A percentile compares a stretch with the other conserved stretches of the same genome.
Conservation (phyloP, 2,329 filamentous ascomycete genomes). For the Colletotrichum gloeosporioides region DNA sequence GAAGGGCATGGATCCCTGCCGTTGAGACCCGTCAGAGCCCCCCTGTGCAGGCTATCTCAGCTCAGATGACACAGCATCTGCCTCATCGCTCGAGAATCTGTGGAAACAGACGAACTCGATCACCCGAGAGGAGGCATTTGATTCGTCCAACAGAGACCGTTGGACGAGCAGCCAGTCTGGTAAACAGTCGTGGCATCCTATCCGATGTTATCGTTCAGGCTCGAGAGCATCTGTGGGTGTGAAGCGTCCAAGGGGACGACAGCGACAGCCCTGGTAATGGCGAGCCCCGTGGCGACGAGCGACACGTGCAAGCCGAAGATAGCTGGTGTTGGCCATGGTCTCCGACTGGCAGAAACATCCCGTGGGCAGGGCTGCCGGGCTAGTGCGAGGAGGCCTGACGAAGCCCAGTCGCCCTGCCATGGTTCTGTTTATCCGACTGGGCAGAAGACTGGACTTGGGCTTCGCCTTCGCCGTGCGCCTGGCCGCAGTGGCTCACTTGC, state of each 20-base stretch:
- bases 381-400: background rate
- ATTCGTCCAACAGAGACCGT: background rate
- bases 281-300: background rate
- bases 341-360: conserved; percentile 18
- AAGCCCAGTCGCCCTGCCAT: background rate
- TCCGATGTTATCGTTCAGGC: background rate
- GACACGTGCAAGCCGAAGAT: conserved; percentile 18
- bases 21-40: background rate
- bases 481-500: background rate
- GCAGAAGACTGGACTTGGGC: background rate
- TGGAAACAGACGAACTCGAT: conserved; percentile 21
- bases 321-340: background rate
- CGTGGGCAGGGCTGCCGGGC: background rate
- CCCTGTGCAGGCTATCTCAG: conserved; percentile 6
- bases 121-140: background rate
- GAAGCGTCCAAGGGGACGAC: background rate
- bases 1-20: background rate
- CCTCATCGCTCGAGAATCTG: conserved; percentile 16
- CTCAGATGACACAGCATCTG: conserved; percentile 17
- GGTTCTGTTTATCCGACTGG: background rate
- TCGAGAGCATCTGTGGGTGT: background rate
- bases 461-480: background rate
- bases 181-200: background rate
- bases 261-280: background rate
- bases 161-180: background rate